Evolutionary conservation across 2,329 filamentous ascomycete genomes (phyloP).

Genomic region (Chrysoporthe austroafricana): DNA sequence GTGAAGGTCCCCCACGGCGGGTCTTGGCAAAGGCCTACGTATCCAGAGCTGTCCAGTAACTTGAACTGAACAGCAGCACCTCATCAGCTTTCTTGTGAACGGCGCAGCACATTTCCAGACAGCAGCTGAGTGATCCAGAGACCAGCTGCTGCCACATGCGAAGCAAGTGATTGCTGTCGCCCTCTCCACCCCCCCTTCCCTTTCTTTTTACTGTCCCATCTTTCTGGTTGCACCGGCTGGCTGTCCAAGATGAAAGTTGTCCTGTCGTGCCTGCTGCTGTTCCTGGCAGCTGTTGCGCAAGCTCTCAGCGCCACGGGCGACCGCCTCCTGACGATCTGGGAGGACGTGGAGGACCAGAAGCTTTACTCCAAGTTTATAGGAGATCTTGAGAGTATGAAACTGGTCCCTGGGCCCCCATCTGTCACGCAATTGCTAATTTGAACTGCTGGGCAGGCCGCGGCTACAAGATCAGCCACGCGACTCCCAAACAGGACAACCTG

Average conservation of each 20-base stretch:
- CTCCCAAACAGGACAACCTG: conserved; percentile 78
- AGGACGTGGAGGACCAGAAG: conserved; percentile 79
- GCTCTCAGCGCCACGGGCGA: conserved; percentile 80
- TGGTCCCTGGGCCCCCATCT: neutral
- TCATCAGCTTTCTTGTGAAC: conserved; percentile 9
- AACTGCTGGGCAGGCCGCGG: conserved; percentile 67
- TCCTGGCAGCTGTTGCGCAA: conserved; percentile 68
- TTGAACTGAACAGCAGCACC: conserved; percentile 22
- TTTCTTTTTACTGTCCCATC: conserved; percentile 30
- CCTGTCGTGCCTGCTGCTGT: conserved; percentile 70
- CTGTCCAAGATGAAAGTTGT: conserved; percentile 71
- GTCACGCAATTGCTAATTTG: conserved; percentile 32
- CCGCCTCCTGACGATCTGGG: conserved; percentile 82
- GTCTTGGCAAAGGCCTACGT: conserved; percentile 43
- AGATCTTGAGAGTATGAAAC: conserved; percentile 67
- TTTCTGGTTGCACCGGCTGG: conserved; percentile 24
- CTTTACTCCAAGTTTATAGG: conserved; percentile 81
- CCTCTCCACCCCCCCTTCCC: conserved; percentile 13
- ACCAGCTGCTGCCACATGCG: conserved; percentile 25
- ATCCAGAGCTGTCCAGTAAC: conserved; percentile 34
- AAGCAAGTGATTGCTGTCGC: conserved; percentile 28
- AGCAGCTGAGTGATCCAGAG: conserved; percentile 17
- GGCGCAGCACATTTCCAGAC: neutral
- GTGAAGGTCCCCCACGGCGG: conserved; percentile 10
- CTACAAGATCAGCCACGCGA: conserved; percentile 79